Percentiles rank a stretch among this genome's conserved stretches.
Conservation (phyloP, 2,329 filamentous ascomycete genomes). For the Claviceps monticola region DNA sequence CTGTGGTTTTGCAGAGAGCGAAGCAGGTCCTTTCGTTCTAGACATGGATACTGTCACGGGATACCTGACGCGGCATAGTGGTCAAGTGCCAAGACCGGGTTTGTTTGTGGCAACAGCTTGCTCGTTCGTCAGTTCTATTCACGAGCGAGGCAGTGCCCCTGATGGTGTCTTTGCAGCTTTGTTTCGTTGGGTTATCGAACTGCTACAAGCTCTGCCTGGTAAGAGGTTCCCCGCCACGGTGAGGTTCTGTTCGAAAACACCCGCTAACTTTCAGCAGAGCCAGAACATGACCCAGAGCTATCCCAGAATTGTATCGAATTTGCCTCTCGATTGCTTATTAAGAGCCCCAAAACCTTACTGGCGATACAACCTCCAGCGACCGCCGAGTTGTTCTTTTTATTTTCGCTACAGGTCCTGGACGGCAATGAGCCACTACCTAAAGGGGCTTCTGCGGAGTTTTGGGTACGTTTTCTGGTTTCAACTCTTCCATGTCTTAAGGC, state of each 20-base stretch:
- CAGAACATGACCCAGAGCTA: conserved; percentile 59
- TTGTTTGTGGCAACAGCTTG: conserved; percentile 58
- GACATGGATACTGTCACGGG: conserved; percentile 50
- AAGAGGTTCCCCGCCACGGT: conserved; percentile 5
- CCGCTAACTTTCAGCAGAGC: conserved; percentile 29
- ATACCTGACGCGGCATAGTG: conserved; percentile 46
- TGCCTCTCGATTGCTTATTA: conserved; percentile 47
- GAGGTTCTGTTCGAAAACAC: neutral
- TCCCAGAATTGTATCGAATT: conserved; percentile 64
- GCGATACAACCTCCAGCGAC: conserved; percentile 38
- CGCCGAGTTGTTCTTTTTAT: conserved; percentile 55
- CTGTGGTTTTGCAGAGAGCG: conserved; percentile 60
- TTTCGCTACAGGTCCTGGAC: conserved; percentile 55
- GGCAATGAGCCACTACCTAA: conserved; percentile 65
- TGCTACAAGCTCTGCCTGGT: conserved; percentile 51
- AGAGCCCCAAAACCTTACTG: conserved; percentile 48
- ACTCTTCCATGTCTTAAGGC: too few species aligned
- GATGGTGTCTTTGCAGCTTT: conserved; percentile 38
- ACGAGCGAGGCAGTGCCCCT: conserved; percentile 27
- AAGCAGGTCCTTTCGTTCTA: conserved; percentile 66
- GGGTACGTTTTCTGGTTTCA: conserved; percentile 35
- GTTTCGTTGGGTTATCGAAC: conserved; percentile 46
- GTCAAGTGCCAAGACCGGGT: conserved; percentile 52
- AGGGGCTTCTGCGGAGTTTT: conserved; percentile 58
- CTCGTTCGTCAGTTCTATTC: conserved; percentile 51